phyloP scores from a whole-genome alignment of 352 stramenopile genomes.

The Phytophthora pluvialis region DNA sequence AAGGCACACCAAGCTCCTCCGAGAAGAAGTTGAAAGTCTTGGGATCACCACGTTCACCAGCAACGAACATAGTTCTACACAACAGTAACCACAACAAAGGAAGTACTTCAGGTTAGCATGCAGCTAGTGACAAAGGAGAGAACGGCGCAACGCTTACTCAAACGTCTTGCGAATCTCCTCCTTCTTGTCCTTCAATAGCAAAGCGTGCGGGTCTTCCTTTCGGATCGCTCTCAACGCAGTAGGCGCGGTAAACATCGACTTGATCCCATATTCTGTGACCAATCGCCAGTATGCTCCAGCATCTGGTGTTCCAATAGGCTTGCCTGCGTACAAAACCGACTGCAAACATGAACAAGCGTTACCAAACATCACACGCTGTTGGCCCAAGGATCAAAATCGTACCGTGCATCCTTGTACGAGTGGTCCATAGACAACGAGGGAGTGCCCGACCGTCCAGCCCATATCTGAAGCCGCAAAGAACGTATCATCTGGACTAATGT shows the following conservation, averaged over 20 bases:
- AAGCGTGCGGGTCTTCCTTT: slow-evolving; percentile 79
- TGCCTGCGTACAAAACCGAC: slow-evolving; percentile 91
- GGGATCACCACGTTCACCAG: slow-evolving; percentile 87
- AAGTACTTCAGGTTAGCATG: background rate
- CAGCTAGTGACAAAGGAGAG: background rate
- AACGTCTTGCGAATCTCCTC: slow-evolving; percentile 54
- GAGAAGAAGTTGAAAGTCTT: slow-evolving; percentile 88
- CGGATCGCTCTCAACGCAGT: slow-evolving; percentile 91
- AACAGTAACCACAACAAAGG: background rate
- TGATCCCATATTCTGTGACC: slow-evolving; percentile 85
- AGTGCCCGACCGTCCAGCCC: slow-evolving; percentile 92
- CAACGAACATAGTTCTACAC: slow-evolving; percentile 80
- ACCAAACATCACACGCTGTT: background rate
- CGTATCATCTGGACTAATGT: slow-evolving; percentile 73
- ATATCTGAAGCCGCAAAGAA: slow-evolving; percentile 90
- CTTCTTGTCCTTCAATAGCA: slow-evolving; percentile 56
- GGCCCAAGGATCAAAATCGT: slow-evolving; percentile 7
- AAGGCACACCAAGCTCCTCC: slow-evolving; percentile 55
- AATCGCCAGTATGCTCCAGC: slow-evolving; percentile 89
- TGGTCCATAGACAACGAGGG: slow-evolving; percentile 90
- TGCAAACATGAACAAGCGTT: slow-evolving; percentile 15
- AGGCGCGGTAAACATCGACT: slow-evolving; percentile 92
- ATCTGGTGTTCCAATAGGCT: slow-evolving; percentile 88
- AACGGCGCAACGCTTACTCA: slow-evolving; percentile 47
- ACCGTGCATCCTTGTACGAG: slow-evolving; percentile 86